Percentiles rank a stretch among this genome's conserved stretches.
These are phyloP conservation scores for Epichloe aotearoae DNA, from an alignment of 2,329 filamentous ascomycete genomes.

Conservation along the genomic window DNA sequence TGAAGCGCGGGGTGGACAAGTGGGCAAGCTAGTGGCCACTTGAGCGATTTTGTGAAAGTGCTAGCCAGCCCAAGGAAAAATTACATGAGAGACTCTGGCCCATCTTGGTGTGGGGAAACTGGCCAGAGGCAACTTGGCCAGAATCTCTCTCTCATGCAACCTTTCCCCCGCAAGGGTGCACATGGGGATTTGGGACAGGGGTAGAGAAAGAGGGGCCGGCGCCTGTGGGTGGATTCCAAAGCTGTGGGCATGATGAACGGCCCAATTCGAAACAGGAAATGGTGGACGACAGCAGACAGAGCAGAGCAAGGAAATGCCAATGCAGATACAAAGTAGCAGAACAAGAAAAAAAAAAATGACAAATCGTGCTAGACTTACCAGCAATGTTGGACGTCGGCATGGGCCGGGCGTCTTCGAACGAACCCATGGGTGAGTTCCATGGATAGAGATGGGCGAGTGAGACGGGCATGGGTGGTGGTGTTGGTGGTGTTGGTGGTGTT, in stretches of 20 bases:
- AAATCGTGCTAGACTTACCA: not conserved
- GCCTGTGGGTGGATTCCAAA: not conserved
- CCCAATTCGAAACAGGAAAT: no score
- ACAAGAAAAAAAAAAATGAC: not conserved
- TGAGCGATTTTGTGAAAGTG: not conserved
- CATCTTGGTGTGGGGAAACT: no score
- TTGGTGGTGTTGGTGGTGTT: not conserved
- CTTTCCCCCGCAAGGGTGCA: no score
- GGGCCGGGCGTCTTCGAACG: not conserved
- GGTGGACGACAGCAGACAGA: no score
- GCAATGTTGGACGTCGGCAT: not conserved
- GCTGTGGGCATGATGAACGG: no score
- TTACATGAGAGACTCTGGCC: no score
- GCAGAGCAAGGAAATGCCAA: no score
- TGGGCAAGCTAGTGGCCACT: not conserved
- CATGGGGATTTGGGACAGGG: no score
- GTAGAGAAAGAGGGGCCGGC: not conserved
- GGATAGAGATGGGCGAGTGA: slow-evolving; percentile 1
- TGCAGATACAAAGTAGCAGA: not conserved
- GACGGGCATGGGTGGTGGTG: slow-evolving; percentile 5
- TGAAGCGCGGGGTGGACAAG: not conserved
- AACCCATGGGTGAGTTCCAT: slow-evolving; percentile 1
- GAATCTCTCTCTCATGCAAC: no score
- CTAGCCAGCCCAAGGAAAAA: not conserved
- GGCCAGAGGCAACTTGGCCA: no score